These are phyloP conservation scores for Plasmodium vinckei DNA, from an alignment of 169 alveolate species.

Conservation along the genomic window DNA sequence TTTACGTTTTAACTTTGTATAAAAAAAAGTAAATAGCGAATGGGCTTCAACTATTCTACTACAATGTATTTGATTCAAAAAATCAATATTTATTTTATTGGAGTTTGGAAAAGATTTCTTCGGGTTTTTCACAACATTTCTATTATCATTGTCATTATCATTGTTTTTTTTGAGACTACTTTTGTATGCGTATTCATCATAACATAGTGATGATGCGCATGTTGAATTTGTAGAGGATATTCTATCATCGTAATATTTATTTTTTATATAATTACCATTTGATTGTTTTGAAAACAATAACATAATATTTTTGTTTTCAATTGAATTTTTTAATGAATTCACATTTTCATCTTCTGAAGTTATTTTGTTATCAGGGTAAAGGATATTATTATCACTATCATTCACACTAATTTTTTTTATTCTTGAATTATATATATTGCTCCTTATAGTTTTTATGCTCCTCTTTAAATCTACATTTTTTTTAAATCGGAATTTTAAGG, in stretches of 20 bases:
- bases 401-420: slow-evolving; percentile 1
- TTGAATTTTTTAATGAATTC: background rate
- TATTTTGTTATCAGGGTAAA: background rate
- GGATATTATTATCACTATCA: background rate
- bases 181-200: slow-evolving; percentile 7
- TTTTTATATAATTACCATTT: background rate
- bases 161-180: background rate
- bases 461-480: slow-evolving; percentile 35
- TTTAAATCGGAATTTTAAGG: background rate
- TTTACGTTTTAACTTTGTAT: slow-evolving; percentile 55
- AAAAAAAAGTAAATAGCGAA: slow-evolving; percentile 56
- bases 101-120: background rate
- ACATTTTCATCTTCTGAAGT: background rate
- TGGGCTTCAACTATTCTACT: slow-evolving; percentile 22
- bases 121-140: background rate
- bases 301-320: background rate
- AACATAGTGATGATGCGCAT: slow-evolving; percentile 30
- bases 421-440: slow-evolving; percentile 6
- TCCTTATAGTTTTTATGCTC: slow-evolving; percentile 1
- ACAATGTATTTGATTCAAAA: slow-evolving; percentile 16
- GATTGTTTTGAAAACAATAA: background rate
- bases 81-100: slow-evolving; percentile 6
- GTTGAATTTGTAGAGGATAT: slow-evolving; percentile 31
- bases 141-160: background rate
- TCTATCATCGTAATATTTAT: slow-evolving; percentile 6